Conservation (phyloP, 768 basidiomycete species). For the Boletus subparvulus region DNA sequence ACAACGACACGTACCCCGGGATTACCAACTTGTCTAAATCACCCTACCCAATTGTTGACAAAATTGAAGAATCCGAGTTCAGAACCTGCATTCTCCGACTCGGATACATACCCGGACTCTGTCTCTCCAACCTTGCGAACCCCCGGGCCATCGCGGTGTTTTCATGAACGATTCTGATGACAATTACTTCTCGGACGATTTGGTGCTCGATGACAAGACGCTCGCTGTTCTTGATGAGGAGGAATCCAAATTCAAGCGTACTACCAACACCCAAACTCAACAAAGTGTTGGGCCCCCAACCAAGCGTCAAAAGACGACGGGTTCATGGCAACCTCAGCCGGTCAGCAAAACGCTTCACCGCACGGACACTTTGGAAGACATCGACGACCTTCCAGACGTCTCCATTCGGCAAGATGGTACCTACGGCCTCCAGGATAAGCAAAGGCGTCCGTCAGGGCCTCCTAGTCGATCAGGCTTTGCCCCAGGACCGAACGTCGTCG, state of each 20-base stretch:
- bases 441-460: slow-evolving; percentile 12
- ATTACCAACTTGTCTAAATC: neutral
- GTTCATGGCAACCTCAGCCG: slow-evolving; percentile 44
- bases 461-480: slow-evolving; percentile 12
- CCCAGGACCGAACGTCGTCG: slow-evolving; percentile 8
- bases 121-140: neutral
- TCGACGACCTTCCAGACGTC: slow-evolving; percentile 62
- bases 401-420: slow-evolving; percentile 58
- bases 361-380: slow-evolving; percentile 34
- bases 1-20: neutral
- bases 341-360: slow-evolving; percentile 25
- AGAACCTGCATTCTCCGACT: neutral
- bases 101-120: neutral
- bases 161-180: slow-evolving; percentile 68
- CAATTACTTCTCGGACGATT: slow-evolving; percentile 62
- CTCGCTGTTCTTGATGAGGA: slow-evolving; percentile 61
- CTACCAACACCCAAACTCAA: slow-evolving; percentile 26
- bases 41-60: neutral
- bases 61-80: neutral
- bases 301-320: slow-evolving; percentile 57
- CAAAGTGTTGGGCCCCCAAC: slow-evolving; percentile 37
- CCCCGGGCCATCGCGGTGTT: neutral
- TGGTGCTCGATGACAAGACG: slow-evolving; percentile 60
- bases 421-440: slow-evolving; percentile 43
- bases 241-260: slow-evolving; percentile 42